Evolutionary conservation across 2,329 filamentous ascomycete species (phyloP).

Genomic region (Blumeria hordei): DNA sequence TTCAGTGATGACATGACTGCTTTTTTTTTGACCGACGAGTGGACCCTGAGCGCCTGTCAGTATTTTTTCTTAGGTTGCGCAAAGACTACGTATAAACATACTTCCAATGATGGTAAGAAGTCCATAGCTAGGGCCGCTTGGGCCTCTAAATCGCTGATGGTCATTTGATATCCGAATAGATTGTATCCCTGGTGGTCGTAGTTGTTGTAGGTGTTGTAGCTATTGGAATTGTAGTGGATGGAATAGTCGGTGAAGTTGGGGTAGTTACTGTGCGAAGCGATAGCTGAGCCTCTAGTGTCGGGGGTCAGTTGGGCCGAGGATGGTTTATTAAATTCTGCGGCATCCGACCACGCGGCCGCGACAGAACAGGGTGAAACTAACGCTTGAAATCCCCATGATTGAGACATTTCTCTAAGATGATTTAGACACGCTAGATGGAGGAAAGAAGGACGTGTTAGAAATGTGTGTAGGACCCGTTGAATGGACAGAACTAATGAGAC

Average conservation of each 20-base stretch:
- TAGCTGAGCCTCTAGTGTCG: background rate
- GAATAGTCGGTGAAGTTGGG: background rate
- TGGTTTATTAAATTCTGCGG: background rate
- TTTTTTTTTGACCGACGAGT: conserved; percentile 53
- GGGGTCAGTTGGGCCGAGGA: background rate
- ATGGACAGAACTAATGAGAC: too few relatives aligned
- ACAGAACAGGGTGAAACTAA: conserved; percentile 1
- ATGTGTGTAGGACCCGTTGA: too few relatives aligned
- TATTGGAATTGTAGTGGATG: background rate
- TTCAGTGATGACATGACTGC: conserved; percentile 52
- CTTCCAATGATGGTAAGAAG: conserved; percentile 32
- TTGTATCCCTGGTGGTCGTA: conserved; percentile 2
- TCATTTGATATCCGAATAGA: conserved; percentile 9
- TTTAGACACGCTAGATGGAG: too few relatives aligned
- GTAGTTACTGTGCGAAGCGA: background rate
- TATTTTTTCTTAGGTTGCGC: conserved; percentile 4
- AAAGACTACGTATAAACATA: conserved; percentile 15
- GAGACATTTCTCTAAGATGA: too few relatives aligned
- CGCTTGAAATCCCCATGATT: too few relatives aligned
- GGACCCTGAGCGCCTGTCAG: conserved; percentile 38
- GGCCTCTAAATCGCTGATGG: conserved; percentile 16
- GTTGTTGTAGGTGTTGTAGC: background rate
- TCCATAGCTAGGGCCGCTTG: conserved; percentile 33
- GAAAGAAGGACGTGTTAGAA: too few relatives aligned
- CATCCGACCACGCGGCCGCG: conserved; percentile 1